Base-by-base conservation (phyloP, 2,329 filamentous ascomycete genomes). In the Phaeomoniella chlamydospora region DNA sequence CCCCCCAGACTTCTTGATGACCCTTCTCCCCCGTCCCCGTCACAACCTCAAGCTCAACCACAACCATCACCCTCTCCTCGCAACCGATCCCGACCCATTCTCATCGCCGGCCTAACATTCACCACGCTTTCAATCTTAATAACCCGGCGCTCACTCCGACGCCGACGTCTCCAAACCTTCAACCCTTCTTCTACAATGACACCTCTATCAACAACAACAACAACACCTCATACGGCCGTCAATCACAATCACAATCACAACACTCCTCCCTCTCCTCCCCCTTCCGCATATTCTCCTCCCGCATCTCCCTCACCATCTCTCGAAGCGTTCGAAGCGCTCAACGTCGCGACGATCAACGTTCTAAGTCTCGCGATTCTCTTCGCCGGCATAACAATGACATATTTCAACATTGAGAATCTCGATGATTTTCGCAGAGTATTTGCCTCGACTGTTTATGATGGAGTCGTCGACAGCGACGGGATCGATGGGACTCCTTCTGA, bases 311-410 rank as follows among this genome's bases (percentile, higher is more conserved):
- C n/a, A 26, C 22, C 22, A 26, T 6, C 22, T 6, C 54, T 80
- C 29, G 78, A 94, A 43, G 88, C 88, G 1, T 59, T 80, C 19
- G 81, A 93, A 57, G 88, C 88, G 0, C 64, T 98, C 15, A 81
- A 78, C 34, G 64, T 94, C 22, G 90, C 88, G 0, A 94, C 87
- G 0, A 68, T 94, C 46, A 94, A 94, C 48, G 83, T 90, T 10
- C 50, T 77, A 18, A 81, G 77, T 47, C 72, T 90, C 34, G 77
- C 70, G 1, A 74, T 94, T 54, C 74, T 92, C 68, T 59, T 70
- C 5, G 68, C 73, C 0, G 90, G 88, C 3, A 85, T 80, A 0
- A 56, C 77, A 9, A 65, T 83, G 42, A 93, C 80, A 68, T 77
- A 74, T 1, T 73, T 90, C 41, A 80, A 94, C 53, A 72, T 96